Base-by-base conservation (phyloP, 163 green algal genomes). In the Prototheca wickerhamii region DNA sequence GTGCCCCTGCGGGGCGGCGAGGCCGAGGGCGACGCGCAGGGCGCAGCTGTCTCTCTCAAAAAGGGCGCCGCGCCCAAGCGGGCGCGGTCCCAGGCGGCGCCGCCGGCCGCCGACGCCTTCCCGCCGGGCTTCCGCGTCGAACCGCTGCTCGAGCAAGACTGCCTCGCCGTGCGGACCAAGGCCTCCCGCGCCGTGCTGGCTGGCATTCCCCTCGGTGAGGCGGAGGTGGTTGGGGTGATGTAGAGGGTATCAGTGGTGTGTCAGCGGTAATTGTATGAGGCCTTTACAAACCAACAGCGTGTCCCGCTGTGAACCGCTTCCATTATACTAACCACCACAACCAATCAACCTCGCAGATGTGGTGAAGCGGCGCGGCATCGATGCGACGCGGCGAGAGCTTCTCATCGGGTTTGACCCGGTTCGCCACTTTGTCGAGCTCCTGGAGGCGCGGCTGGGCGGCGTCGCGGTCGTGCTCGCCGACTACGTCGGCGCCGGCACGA, bases 401-500 rank as follows among this genome's bases (percentile, higher is more conserved):
- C 76, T 95, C 43, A 69, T 94, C 2, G 87, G 84, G 7, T 91
- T 94, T 58, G 77, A 93, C 50, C 87, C 87, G 2, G 65, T 93
- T 26, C 26, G 33, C 0, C 42, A 65, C 18, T 77, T 82, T 20
- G 21, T 86, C 12, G 20, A 20, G 18, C 42, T 70, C 28, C 76
- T 90, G 59, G 58, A 77, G 32, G 52, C 65, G 25, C 67, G 75
- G 0, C 86, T 80, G 31, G 79, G 74, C 21, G 66, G 79, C 59
- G 31, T 87, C 25, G 87, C 79, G 0, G 65, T 68, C 3, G 81
- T 88, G 29, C 88, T 79, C 34, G 72, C 71, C 4, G 86, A 94
- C 61, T 26, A 31, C 0, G 28, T 55, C 2, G 74, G 81, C 3
- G 83, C 83, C 23, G 70, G 73, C 7, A 25, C 28, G 1, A 46